Evolutionary conservation across 2,329 filamentous ascomycete genomes (phyloP).

Genomic region (Colletotrichum falcatum): DNA sequence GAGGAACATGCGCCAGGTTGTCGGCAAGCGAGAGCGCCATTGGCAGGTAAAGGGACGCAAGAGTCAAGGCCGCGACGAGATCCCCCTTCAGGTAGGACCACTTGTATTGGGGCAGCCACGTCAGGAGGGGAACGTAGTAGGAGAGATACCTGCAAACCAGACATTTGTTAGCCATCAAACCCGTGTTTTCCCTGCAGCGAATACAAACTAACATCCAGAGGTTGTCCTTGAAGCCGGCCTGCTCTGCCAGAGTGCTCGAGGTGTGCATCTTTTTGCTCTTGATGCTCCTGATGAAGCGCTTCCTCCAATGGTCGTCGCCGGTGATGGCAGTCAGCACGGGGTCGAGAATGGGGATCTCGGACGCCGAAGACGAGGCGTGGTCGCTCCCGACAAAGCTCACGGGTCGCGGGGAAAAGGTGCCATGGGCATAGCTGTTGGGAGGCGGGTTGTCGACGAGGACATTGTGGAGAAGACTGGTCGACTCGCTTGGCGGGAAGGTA

Average conservation of each 20-base stretch:
- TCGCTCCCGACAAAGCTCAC: slow-evolving; percentile 58
- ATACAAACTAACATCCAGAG: slow-evolving; percentile 72
- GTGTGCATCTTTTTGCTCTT: slow-evolving; percentile 77
- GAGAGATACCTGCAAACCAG: slow-evolving; percentile 76
- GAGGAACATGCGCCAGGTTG: slow-evolving; percentile 91
- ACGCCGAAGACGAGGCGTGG: slow-evolving; percentile 50
- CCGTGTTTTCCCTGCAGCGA: background rate
- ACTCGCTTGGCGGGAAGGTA: slow-evolving; percentile 55
- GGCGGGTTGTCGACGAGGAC: slow-evolving; percentile 54
- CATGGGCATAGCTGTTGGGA: slow-evolving; percentile 73
- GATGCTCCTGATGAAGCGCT: slow-evolving; percentile 63
- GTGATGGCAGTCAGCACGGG: slow-evolving; percentile 53
- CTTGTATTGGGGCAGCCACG: slow-evolving; percentile 90
- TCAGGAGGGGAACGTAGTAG: slow-evolving; percentile 93
- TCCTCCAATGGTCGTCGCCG: slow-evolving; percentile 60
- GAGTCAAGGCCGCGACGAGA: slow-evolving; percentile 88
- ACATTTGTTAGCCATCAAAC: slow-evolving; percentile 2
- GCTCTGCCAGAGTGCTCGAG: slow-evolving; percentile 77
- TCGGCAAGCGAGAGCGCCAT: slow-evolving; percentile 95
- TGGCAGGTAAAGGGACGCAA: slow-evolving; percentile 98
- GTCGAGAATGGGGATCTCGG: slow-evolving; percentile 53
- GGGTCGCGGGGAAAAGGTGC: slow-evolving; percentile 79
- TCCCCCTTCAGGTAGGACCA: slow-evolving; percentile 87
- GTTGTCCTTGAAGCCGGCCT: slow-evolving; percentile 79
- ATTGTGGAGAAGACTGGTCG: slow-evolving; percentile 61